Conservation (phyloP, 352 stramenopile genomes). For the Phytophthora colocasiae region DNA sequence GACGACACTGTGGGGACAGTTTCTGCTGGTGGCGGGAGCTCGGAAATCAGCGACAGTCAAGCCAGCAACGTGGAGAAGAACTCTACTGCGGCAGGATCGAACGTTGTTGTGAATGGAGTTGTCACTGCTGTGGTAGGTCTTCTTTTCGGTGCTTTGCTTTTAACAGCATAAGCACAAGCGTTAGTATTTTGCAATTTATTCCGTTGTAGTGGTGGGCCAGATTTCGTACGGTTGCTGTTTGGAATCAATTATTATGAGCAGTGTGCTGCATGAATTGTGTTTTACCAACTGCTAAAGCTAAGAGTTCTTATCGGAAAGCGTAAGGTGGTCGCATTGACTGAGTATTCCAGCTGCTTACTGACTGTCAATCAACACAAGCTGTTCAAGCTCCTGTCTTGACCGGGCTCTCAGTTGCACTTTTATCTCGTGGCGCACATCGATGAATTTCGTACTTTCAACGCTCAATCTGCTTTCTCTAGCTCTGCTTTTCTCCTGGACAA, state of each 20-base stretch:
- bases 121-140: not conserved
- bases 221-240: not conserved
- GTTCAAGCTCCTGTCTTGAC: conserved; percentile 3
- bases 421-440: not conserved
- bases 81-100: conserved; percentile 7
- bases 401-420: conserved; percentile 14
- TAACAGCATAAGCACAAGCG: conserved; percentile 9
- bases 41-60: conserved; percentile 27
- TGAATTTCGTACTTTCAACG: conserved; percentile 19
- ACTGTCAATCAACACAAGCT: conserved; percentile 20
- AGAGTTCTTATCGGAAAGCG: conserved; percentile 17
- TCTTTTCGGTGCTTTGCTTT: conserved; percentile 18
- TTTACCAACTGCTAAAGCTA: too few relatives aligned
- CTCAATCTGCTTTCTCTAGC: conserved; percentile 12
- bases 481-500: not conserved
- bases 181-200: conserved; percentile 32
- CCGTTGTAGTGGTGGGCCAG: not conserved
- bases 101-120: conserved; percentile 1
- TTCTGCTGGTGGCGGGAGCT: conserved; percentile 28
- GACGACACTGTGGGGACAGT: conserved; percentile 29
- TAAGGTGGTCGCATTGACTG: conserved; percentile 5
- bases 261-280: not conserved
- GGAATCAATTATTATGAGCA: conserved; percentile 10
- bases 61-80: conserved; percentile 24
- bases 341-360: not conserved